Evolutionary conservation across 345 rosid species (phyloP).

Genomic region (Populus tremula): DNA sequence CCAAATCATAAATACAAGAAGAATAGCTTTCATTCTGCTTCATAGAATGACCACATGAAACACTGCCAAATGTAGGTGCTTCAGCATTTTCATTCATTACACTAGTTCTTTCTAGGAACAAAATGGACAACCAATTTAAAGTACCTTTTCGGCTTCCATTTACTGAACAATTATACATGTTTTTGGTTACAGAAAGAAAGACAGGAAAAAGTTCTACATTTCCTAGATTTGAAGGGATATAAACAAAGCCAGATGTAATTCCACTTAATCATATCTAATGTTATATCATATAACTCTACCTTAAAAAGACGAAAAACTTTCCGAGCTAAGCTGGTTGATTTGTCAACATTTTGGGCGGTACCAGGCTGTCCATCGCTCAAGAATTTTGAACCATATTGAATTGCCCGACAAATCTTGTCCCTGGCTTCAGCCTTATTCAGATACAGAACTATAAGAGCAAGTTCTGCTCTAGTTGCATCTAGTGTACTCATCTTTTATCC

Average conservation of each 20-base stretch:
- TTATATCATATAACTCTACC: constrained; percentile 39
- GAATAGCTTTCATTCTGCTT: background rate
- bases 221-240: background rate
- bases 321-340: constrained; percentile 90
- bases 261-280: background rate
- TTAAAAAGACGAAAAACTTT: constrained; percentile 96
- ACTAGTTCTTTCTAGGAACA: background rate
- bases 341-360: constrained; percentile 89
- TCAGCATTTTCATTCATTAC: background rate
- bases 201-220: background rate
- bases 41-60: background rate
- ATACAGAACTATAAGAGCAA: constrained; percentile 75
- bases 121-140: background rate
- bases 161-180: background rate
- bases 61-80: background rate
- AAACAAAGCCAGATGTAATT: background rate
- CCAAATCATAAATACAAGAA: background rate
- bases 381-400: constrained; percentile 93
- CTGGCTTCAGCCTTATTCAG: constrained; percentile 98
- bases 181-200: background rate
- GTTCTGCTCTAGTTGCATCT: constrained; percentile 81
- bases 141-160: background rate
- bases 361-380: constrained; percentile 89
- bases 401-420: constrained; percentile 99
- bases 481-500: constrained; percentile 65